phyloP scores from a whole-genome alignment of 345 rosid species.

The Alliaria petiolata region DNA sequence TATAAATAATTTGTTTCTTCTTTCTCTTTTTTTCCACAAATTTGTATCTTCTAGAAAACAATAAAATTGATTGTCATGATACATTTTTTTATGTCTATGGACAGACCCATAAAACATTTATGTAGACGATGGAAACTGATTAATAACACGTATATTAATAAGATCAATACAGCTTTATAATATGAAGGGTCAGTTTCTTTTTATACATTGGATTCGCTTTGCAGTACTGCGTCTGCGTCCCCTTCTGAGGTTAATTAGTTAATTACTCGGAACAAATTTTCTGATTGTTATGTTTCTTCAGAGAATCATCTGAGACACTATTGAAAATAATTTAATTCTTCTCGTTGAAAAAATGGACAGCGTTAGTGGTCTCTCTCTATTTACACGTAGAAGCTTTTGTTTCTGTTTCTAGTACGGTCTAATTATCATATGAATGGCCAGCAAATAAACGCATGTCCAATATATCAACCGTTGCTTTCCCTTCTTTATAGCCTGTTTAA shows the following conservation, averaged over 20 bases:
- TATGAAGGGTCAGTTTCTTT: not conserved
- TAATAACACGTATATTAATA: not conserved
- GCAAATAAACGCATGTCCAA: slow-evolving; percentile 62
- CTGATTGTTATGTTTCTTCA: not conserved
- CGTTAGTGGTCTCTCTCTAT: slow-evolving; percentile 33
- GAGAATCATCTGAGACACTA: slow-evolving; percentile 27
- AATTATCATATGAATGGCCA: slow-evolving; percentile 58
- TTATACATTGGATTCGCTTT: slow-evolving; percentile 17
- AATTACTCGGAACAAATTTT: not conserved
- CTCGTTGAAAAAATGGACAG: slow-evolving; percentile 14
- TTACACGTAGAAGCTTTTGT: slow-evolving; percentile 30
- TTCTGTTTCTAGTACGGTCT: slow-evolving; percentile 42
- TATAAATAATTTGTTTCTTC: not conserved
- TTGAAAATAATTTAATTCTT: slow-evolving; percentile 21
- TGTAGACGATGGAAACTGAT: not conserved
- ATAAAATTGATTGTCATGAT: not conserved
- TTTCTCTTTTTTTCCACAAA: not conserved
- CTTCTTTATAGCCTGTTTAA: slow-evolving; percentile 60
- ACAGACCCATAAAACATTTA: not conserved
- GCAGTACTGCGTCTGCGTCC: not conserved
- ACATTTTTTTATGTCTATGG: not conserved
- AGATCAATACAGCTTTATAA: not conserved
- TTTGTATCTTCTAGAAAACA: not conserved
- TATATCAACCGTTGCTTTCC: slow-evolving; percentile 54
- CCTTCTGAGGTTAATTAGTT: not conserved